These are phyloP conservation scores for Prunus padus DNA, from an alignment of 306 rosid species.

Conservation along the genomic window DNA sequence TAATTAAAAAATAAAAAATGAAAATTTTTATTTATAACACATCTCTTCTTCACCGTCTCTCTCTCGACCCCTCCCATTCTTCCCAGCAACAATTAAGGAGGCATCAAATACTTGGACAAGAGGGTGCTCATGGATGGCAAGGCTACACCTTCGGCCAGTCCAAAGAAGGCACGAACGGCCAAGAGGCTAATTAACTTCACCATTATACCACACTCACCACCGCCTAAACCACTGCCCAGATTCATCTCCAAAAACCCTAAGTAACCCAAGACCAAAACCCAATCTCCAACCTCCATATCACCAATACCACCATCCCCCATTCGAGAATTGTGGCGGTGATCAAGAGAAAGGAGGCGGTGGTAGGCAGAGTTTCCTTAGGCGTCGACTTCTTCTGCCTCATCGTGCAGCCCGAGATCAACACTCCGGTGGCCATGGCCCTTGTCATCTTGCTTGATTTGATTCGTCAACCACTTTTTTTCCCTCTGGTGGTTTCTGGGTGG, in stretches of 20 bases:
- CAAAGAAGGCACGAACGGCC: constrained; percentile 83
- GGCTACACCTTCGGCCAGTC: constrained; percentile 92
- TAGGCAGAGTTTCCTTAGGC: constrained; percentile 57
- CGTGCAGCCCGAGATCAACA: constrained; percentile 54
- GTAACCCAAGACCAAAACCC: no score
- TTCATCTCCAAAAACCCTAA: no score
- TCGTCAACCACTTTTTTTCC: no score
- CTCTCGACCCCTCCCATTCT: no score
- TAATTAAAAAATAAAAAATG: no score
- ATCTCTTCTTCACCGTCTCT: no score
- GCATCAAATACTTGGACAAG: constrained; percentile 57
- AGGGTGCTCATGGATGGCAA: constrained; percentile 82
- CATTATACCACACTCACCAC: no score
- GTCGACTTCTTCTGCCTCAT: constrained; percentile 63
- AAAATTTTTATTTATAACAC: no score
- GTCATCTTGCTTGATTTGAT: constrained; percentile 61
- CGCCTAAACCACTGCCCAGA: no score
- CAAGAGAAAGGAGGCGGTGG: constrained; percentile 53
- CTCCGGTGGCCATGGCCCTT: constrained; percentile 62
- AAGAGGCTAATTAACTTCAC: constrained; percentile 60
- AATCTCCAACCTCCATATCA: no score
- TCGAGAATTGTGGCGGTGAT: constrained; percentile 86
- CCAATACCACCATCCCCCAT: no score
- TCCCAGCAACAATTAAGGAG: constrained; percentile 11
- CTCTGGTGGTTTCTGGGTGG: no score